These are phyloP conservation scores for Chlorencoelia australis DNA, from an alignment of 2,329 filamentous ascomycete species.

Conservation along the genomic window DNA sequence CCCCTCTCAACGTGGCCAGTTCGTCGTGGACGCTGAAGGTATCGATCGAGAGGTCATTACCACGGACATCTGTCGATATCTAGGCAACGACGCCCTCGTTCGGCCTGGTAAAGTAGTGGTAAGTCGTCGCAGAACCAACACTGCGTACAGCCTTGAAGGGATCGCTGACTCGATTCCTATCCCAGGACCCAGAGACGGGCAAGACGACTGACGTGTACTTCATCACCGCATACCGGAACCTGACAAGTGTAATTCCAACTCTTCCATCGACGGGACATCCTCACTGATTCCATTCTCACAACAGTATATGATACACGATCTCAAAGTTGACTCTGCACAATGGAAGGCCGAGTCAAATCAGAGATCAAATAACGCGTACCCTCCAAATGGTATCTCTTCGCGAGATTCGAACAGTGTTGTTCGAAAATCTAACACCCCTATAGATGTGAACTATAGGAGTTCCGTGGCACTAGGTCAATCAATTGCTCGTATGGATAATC, in stretches of 20 bases:
- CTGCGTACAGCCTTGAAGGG: neutral
- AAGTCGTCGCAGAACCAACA: slow-evolving; percentile 26
- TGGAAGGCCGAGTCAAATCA: slow-evolving; percentile 32
- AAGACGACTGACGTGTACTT: slow-evolving; percentile 62
- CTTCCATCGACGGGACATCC: slow-evolving; percentile 5
- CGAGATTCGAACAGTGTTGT: slow-evolving; percentile 23
- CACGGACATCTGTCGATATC: slow-evolving; percentile 73
- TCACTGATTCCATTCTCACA: slow-evolving; percentile 13
- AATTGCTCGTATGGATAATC: slow-evolving; percentile 28
- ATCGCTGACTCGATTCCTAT: slow-evolving; percentile 6
- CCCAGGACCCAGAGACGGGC: slow-evolving; percentile 43
- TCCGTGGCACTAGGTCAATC: slow-evolving; percentile 27
- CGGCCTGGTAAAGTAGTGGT: slow-evolving; percentile 67
- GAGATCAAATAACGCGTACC: slow-evolving; percentile 20
- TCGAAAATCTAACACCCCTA: slow-evolving; percentile 28
- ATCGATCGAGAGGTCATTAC: slow-evolving; percentile 80
- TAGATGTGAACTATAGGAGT: slow-evolving; percentile 26
- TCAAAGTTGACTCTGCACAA: slow-evolving; percentile 41
- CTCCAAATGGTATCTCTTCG: slow-evolving; percentile 27
- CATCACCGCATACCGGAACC: slow-evolving; percentile 69
- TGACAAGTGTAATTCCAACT: slow-evolving; percentile 55
- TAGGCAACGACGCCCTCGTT: slow-evolving; percentile 73
- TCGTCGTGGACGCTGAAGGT: slow-evolving; percentile 70
- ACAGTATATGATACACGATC: slow-evolving; percentile 44
- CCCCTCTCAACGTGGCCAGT: slow-evolving; percentile 50